These are phyloP conservation scores for Dovyalis caffra DNA, from an alignment of 345 rosid species.

Conservation along the genomic window DNA sequence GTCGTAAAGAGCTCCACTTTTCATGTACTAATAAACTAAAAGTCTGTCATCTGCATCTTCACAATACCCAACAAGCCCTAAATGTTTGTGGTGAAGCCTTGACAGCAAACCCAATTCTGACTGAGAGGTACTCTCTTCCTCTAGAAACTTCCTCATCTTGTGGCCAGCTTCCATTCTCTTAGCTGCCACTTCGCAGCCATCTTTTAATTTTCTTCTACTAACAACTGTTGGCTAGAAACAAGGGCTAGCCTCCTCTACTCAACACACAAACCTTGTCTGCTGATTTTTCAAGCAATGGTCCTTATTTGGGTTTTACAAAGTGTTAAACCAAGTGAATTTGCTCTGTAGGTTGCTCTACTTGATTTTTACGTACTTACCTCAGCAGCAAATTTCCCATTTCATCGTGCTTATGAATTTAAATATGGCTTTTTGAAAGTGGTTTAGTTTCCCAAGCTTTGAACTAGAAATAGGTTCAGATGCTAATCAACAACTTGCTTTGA, in stretches of 20 bases:
- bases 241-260: not conserved
- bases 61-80: conserved; percentile 86
- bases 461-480: conserved; percentile 15
- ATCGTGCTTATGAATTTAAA: not conserved
- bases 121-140: conserved; percentile 83
- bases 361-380: not conserved
- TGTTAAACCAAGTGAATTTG: not conserved
- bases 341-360: not conserved
- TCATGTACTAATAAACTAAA: conserved; percentile 82
- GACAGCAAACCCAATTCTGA: conserved; percentile 80
- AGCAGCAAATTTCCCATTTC: not conserved
- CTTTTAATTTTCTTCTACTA: not conserved
- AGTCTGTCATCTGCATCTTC: conserved; percentile 77
- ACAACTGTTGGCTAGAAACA: not conserved
- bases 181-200: not conserved
- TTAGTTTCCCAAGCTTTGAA: not conserved
- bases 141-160: conserved; percentile 68
- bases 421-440: not conserved
- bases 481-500: conserved; percentile 7
- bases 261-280: not conserved
- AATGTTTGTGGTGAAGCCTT: conserved; percentile 80
- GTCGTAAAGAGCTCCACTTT: conserved; percentile 75
- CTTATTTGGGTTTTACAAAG: not conserved
- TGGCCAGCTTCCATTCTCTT: conserved; percentile 25
- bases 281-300: too few relatives aligned